Evolutionary conservation across 2,329 filamentous ascomycete genomes (phyloP).

Genomic region (Phyllosticta capitalensis): DNA sequence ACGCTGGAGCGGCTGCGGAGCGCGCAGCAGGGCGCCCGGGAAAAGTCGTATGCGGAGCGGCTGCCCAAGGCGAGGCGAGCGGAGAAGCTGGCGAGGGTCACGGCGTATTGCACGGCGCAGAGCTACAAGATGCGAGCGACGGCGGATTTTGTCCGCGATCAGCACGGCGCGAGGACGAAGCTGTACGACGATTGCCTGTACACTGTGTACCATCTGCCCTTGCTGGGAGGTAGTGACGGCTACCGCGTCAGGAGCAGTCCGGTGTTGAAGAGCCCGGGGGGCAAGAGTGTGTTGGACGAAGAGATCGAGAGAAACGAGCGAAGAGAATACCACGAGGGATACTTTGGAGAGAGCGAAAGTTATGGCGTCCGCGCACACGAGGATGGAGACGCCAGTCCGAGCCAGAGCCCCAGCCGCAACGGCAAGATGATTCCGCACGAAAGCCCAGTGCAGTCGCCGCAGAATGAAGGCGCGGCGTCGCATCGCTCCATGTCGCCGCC

Average conservation of each 20-base stretch:
- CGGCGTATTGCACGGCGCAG: conserved; percentile 93
- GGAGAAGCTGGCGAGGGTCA: conserved; percentile 80
- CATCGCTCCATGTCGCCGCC: conserved; percentile 22
- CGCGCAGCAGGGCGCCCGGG: conserved; percentile 51
- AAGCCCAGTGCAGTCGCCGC: conserved; percentile 4
- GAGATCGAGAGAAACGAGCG: conserved; percentile 92
- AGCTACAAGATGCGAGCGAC: conserved; percentile 82
- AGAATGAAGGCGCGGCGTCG: background rate
- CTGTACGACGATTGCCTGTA: conserved; percentile 97
- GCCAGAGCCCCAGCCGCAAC: conserved; percentile 14
- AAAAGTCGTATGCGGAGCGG: conserved; percentile 91
- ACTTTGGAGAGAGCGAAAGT: conserved; percentile 63
- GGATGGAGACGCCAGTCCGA: conserved; percentile 19
- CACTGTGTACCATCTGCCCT: conserved; percentile 83
- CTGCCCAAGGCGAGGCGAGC: conserved; percentile 79
- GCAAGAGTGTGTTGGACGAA: conserved; percentile 84
- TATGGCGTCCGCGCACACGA: conserved; percentile 38
- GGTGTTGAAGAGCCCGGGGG: conserved; percentile 83
- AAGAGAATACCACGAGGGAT: conserved; percentile 83
- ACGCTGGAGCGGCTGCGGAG: conserved; percentile 56
- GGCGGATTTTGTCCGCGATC: conserved; percentile 79
- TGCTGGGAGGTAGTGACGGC: conserved; percentile 76
- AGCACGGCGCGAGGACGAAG: conserved; percentile 86
- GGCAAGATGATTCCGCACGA: conserved; percentile 6
- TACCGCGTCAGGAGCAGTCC: conserved; percentile 85